Percentiles rank a stretch among this genome's conserved stretches.
Evolutionary conservation across 106 monocot genomes (phyloP).

Genomic region (Dioscorea zingiberensis): DNA sequence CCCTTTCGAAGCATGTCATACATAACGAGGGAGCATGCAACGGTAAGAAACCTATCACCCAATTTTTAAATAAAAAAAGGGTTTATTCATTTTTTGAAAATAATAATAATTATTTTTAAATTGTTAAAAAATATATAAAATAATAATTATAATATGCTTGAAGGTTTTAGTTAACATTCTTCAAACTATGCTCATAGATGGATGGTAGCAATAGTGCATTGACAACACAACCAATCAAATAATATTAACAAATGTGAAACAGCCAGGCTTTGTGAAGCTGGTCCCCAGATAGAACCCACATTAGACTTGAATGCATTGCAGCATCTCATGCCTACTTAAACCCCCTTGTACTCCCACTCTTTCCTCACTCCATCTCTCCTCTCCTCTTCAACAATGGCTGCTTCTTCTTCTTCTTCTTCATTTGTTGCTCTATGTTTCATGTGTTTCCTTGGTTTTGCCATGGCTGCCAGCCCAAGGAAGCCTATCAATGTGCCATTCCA

Average conservation of each 20-base stretch:
- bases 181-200: too few species aligned
- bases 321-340: neutral
- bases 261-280: neutral
- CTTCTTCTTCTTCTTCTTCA: neutral
- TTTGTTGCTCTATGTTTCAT: neutral
- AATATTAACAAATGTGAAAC: neutral
- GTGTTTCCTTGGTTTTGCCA: neutral
- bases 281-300: neutral
- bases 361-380: neutral
- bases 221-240: neutral
- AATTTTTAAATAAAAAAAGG: too few species aligned
- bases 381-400: neutral
- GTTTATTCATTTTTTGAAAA: too few species aligned
- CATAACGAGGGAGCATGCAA: too few species aligned
- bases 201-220: neutral
- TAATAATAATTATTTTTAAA: too few species aligned
- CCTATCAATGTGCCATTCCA: conserved; percentile 13
- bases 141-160: too few species aligned
- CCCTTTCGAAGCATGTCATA: too few species aligned
- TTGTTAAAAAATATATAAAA: too few species aligned
- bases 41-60: too few species aligned
- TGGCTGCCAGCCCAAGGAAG: conserved; percentile 6
- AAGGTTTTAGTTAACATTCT: too few species aligned
- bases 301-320: neutral
- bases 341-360: neutral